These are phyloP conservation scores for Vaccinium vitisidaea DNA, from an alignment of 148 eudicot genomes.

Conservation along the genomic window DNA sequence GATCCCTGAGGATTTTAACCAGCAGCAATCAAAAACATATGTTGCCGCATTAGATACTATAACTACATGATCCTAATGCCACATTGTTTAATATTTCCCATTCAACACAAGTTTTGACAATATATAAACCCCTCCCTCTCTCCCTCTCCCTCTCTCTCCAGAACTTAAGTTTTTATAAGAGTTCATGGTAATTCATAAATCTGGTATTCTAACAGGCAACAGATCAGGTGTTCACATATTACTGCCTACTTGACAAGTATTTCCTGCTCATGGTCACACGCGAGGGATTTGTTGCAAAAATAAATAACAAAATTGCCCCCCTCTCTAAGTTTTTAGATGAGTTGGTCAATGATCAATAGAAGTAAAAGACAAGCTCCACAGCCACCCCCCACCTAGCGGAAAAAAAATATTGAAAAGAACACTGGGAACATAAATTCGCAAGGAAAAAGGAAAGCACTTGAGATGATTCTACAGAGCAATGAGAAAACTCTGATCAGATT, in stretches of 20 bases:
- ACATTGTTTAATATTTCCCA: background rate
- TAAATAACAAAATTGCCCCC: background rate
- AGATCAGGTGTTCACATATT: background rate
- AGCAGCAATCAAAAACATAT: conserved; percentile 3
- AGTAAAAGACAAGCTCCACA: background rate
- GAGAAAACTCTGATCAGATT: background rate
- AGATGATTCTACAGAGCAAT: background rate
- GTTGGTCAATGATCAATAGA: background rate
- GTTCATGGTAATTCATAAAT: background rate
- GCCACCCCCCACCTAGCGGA: background rate
- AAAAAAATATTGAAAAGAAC: background rate
- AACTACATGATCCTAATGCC: background rate
- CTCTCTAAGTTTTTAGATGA: background rate
- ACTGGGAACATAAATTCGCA: background rate
- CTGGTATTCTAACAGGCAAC: background rate
- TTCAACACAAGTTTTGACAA: background rate
- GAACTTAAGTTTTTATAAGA: background rate
- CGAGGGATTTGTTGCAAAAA: background rate
- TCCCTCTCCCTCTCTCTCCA: background rate
- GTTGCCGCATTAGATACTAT: background rate
- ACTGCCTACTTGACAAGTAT: background rate
- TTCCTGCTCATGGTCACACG: background rate
- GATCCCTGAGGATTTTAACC: conserved; percentile 55
- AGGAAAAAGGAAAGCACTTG: background rate
- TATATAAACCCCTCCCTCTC: background rate